Evolutionary conservation across 139 green algal species (phyloP).

Genomic region (Cymbomonas tetramitiformis): DNA sequence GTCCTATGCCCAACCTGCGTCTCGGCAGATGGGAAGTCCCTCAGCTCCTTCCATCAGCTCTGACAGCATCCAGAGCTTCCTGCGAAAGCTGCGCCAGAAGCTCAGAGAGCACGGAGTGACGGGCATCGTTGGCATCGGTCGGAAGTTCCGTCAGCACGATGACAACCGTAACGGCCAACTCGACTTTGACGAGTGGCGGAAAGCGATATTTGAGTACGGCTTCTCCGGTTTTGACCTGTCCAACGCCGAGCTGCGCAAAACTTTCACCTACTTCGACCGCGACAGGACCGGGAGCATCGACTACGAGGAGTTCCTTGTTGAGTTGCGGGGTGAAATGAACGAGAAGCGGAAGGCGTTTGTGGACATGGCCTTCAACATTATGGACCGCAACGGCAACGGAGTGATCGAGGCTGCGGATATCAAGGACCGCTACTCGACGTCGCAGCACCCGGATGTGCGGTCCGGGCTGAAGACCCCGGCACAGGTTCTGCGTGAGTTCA

Average conservation of each 20-base stretch:
- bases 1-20: too few relatives aligned
- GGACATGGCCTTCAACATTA: neutral
- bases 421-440: constrained; percentile 23
- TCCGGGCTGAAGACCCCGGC: constrained; percentile 28
- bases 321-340: neutral
- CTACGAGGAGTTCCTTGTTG: neutral
- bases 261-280: neutral
- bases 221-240: neutral
- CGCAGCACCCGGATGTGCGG: constrained; percentile 34
- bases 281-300: neutral
- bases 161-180: too few relatives aligned
- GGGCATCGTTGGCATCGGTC: too few relatives aligned
- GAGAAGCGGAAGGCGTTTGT: neutral
- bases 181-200: too few relatives aligned
- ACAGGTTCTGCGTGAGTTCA: constrained; percentile 34
- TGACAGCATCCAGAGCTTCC: too few relatives aligned
- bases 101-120: too few relatives aligned
- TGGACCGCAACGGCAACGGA: neutral
- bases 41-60: too few relatives aligned
- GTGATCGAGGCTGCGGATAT: neutral
- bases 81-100: too few relatives aligned
- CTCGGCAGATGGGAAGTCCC: too few relatives aligned
- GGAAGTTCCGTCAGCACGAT: too few relatives aligned
- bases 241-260: neutral
- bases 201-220: too few relatives aligned